Evolutionary conservation across 192 early-diverging fungal species (phyloP), one percentile per base, ranked within the genome.

Genomic region (Mortierella claussenii): DNA sequence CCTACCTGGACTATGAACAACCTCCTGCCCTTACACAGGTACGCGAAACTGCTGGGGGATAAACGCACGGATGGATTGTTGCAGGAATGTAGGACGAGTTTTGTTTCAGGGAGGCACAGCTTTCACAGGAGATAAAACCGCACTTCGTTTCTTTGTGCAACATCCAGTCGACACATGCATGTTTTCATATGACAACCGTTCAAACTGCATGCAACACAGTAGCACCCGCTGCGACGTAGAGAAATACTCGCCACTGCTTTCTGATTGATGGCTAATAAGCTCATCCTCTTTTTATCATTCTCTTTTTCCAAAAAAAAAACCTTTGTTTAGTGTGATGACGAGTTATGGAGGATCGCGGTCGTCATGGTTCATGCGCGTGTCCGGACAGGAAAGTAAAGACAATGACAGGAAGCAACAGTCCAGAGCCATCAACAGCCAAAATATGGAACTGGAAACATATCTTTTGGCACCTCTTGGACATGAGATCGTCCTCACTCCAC

Each of bases 281-380:
- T n/a, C 13, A 40, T 40, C 37, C 13, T 40, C 37, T 40, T 13
- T 13, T 40, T 40, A 40, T 40, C n/a, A n/a, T n/a, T n/a, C n/a
- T n/a, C n/a, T n/a, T n/a, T n/a, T n/a, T n/a, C n/a, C n/a, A n/a
- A n/a, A n/a, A n/a, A n/a, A n/a, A n/a, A n/a, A n/a, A n/a, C n/a
- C n/a, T n/a, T n/a, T n/a, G n/a, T n/a, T n/a, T 62, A 76, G 73
- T 26, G 31, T 76, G 21, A 67, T 66, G 73, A 32, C 51, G 1
- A 62, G 27, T 27, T 66, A 56, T 37, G 64, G 49, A 28, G 73
- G 73, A 24, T 49, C 73, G 18, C 37, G n/a, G 15, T 57, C 64
- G 30, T 76, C 73, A 4, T 76, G 73, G 73, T 76, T 76, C 17
- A 62, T 76, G 64, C 73, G 73, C 20, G 73, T 76, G 18, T 45